phyloP scores from a whole-genome alignment of 768 basidiomycete genomes.

The Ramaria sp. region DNA sequence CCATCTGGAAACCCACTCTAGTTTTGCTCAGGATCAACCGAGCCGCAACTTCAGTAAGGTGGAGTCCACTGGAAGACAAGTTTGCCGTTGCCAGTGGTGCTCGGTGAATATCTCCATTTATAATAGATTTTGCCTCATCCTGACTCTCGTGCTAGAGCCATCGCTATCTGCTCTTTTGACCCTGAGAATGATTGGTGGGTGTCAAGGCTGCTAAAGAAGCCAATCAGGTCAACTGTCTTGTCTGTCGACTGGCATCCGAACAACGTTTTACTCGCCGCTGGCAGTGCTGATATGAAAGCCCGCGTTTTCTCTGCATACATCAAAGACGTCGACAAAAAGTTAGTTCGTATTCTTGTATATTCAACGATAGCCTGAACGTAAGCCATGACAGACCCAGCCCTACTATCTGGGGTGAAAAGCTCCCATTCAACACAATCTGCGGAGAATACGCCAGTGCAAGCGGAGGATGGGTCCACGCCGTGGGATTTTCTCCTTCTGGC shows the following conservation, averaged over 20 bases:
- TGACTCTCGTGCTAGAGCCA: slow-evolving; percentile 44
- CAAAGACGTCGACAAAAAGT: slow-evolving; percentile 95
- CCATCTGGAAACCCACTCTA: slow-evolving; percentile 91
- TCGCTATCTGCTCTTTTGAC: slow-evolving; percentile 95
- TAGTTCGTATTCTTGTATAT: slow-evolving; percentile 12
- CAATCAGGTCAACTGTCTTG: slow-evolving; percentile 88
- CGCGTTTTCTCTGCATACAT: slow-evolving; percentile 97
- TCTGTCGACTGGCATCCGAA: slow-evolving; percentile 98
- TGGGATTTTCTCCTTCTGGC: slow-evolving; percentile 96
- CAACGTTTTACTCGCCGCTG: slow-evolving; percentile 93
- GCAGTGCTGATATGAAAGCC: slow-evolving; percentile 97
- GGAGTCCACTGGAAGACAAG: slow-evolving; percentile 97
- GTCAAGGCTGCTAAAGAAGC: slow-evolving; percentile 93
- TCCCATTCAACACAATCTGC: slow-evolving; percentile 96
- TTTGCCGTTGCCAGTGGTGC: slow-evolving; percentile 98
- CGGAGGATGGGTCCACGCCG: slow-evolving; percentile 96
- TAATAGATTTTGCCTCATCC: background rate
- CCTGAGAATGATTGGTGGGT: slow-evolving; percentile 99
- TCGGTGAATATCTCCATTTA: slow-evolving; percentile 36
- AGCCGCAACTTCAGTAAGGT: slow-evolving; percentile 88
- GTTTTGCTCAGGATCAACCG: slow-evolving; percentile 91
- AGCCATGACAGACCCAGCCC: slow-evolving; percentile 55
- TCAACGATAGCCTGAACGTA: background rate
- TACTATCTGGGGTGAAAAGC: slow-evolving; percentile 93
- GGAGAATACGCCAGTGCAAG: slow-evolving; percentile 84